Evolutionary conservation across 176 grass and related monocot genomes (phyloP), one percentile per base, ranked within the genome.

Genomic region (Carex pumila): DNA sequence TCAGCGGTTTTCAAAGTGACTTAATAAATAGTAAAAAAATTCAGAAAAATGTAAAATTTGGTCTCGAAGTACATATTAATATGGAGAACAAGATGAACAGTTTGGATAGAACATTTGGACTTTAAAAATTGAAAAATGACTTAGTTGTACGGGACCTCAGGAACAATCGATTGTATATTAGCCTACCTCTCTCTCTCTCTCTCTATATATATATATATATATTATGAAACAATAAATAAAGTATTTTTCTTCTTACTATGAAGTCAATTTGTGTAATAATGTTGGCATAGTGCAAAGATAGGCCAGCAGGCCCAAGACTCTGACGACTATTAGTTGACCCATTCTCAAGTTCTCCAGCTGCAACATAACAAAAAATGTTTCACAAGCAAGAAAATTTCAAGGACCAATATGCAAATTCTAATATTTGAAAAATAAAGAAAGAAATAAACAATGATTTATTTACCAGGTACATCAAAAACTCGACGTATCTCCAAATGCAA

Each of bases 211-310:
- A n/a, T n/a, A n/a, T 25, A 25, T 25, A 25, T 25, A 50, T 12
- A 78, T 15, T 34, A 45, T 68, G 54, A 11, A 14, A 30, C 4
- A 52, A 67, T 13, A 25, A 15, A 68, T 83, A 4, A 69, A 65
- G 29, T 65, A 30, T 12, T 66, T 30, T 66, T 1, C 12, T 77
- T 88, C 92, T 99, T 92, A 98, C 95, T 81, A 93, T 88, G 59
- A 49, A 79, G 43, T 94, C 90, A 10, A 98, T 95, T 71, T 94
- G 91, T 86, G 89, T 89, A 86, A 95, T 90, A 63, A 90, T 89
- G 85, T 95, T 98, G 71, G 95, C 89, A 88, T 95, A 95, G 64
- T 95, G 95, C 79, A 98, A 90, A 71, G 91, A 69, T 75, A 95
- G 89, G 22, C 92, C 89, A 0, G 89, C 88, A 15, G 92, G 66